Evolutionary conservation across 108 stramenopile species (phyloP), one percentile per base, ranked within the genome.

Genomic region (Nitzschia sp.): DNA sequence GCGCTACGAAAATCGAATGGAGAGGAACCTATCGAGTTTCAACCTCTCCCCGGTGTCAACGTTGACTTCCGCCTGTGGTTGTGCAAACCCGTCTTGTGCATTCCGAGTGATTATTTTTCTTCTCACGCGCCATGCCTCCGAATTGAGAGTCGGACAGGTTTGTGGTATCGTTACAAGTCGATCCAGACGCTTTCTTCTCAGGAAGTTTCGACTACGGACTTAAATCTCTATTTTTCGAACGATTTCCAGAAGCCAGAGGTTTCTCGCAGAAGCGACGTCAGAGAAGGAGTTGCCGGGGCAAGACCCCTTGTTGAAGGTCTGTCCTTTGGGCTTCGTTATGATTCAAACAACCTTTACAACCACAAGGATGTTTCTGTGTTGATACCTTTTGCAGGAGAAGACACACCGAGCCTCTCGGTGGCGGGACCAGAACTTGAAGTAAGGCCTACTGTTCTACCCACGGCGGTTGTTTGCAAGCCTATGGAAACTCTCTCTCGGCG

Each of bases 21-120:
- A 36, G 29, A 74, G 41, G 53, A 73, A 1, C 29, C 61, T 9
- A 55, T 56, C 35, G 13, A 29, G 15, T 62, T 77, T 25, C 52
- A 47, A 28, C 62, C 61, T 13, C 50, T 50, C 11, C 60, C 63
- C 2, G 68, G 71, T 28, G 22, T 72, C 5, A 85, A 80, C 57
- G 53, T 91, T 15, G 94, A 95, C 65, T 87, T 95, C 34, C 85
- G 94, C 9, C 62, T 95, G 30, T 95, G 89, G 89, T 53, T 92
- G 64, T 53, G 41, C 34, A 33, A 34, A 69, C 94, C 61, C 59
- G 70, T 66, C 8, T 66, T 74, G 54, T 78, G 67, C 63, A 62
- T 82, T 75, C 90, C 91, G 27, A 75, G 85, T 56, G 70, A 82
- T 47, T 58, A 75, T 58, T 11, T 15, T 9, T 64, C 67, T 46